Conservation (phyloP, 805 yeast genomes). For the Saccharomyces jurei region DNA sequence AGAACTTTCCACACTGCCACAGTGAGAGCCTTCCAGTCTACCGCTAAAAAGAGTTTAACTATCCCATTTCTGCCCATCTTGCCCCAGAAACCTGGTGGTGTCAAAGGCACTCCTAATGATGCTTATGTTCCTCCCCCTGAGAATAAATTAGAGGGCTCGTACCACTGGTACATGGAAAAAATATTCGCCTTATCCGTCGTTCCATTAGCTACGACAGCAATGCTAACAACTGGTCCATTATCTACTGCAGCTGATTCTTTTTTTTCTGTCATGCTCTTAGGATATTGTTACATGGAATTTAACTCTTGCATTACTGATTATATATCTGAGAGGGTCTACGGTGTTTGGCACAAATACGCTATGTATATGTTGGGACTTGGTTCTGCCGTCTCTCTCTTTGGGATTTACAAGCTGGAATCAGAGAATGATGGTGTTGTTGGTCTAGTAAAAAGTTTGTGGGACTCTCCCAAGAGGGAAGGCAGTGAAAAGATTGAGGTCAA, state of each 20-base stretch:
- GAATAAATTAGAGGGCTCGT: slow-evolving; percentile 66
- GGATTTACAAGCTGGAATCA: slow-evolving; percentile 75
- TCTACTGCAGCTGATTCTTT: slow-evolving; percentile 66
- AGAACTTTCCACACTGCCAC: slow-evolving; percentile 2
- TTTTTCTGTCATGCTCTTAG: slow-evolving; percentile 55
- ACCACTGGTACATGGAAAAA: slow-evolving; percentile 91
- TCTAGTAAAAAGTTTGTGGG: slow-evolving; percentile 58
- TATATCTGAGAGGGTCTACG: slow-evolving; percentile 80
- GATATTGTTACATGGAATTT: slow-evolving; percentile 81
- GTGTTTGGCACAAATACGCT: slow-evolving; percentile 63
- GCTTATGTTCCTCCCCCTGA: slow-evolving; percentile 63
- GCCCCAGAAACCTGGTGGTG: slow-evolving; percentile 83
- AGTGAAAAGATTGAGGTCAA: slow-evolving; percentile 1
- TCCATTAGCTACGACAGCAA: slow-evolving; percentile 71
- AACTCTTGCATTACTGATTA: slow-evolving; percentile 89
- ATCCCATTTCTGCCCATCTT: slow-evolving; percentile 48
- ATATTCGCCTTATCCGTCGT: slow-evolving; percentile 58
- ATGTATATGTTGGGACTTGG: slow-evolving; percentile 64
- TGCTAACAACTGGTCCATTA: slow-evolving; percentile 58
- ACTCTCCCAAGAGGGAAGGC: slow-evolving; percentile 19
- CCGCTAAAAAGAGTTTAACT: slow-evolving; percentile 30
- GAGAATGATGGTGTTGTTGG: slow-evolving; percentile 72
- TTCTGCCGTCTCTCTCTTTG: slow-evolving; percentile 60
- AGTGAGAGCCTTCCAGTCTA: slow-evolving; percentile 19
- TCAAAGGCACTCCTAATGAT: slow-evolving; percentile 90